These are phyloP conservation scores for Penicillium bialowiezense DNA, from an alignment of 495 filamentous ascomycete genomes.

Conservation along the genomic window DNA sequence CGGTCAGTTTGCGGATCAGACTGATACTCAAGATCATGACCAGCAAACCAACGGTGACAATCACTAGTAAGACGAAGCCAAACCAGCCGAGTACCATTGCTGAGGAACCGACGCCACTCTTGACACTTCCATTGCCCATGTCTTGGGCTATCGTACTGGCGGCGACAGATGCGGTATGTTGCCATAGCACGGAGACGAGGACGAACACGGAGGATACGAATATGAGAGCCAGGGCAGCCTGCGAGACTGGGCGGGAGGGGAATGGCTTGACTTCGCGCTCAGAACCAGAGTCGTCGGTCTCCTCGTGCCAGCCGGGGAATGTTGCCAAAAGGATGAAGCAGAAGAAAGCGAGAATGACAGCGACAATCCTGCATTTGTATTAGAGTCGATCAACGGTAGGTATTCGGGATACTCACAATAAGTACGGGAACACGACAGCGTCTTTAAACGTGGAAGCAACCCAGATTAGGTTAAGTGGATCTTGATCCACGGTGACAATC, in stretches of 20 bases:
- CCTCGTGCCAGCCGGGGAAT: constrained; percentile 72
- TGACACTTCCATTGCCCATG: constrained; percentile 89
- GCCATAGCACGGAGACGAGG: constrained; percentile 67
- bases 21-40: constrained; percentile 94
- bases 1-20: constrained; percentile 57
- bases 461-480: constrained; percentile 70
- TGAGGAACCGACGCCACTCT: constrained; percentile 81
- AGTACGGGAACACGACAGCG: constrained; percentile 66
- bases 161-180: constrained; percentile 91
- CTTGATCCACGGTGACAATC: constrained; percentile 62
- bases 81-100: constrained; percentile 99
- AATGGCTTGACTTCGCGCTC: constrained; percentile 65
- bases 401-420: constrained; percentile 50
- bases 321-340: constrained; percentile 69
- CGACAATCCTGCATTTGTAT: constrained; percentile 55
- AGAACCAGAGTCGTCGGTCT: constrained; percentile 51
- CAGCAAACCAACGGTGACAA: constrained; percentile 89
- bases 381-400: constrained; percentile 6
- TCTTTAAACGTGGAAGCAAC: constrained; percentile 72
- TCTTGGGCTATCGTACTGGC: constrained; percentile 91
- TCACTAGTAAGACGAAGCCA: constrained; percentile 84
- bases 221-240: constrained; percentile 64
- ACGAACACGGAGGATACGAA: constrained; percentile 67
- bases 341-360: constrained; percentile 67
- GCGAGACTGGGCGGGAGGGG: constrained; percentile 65